Conservation (phyloP, 2,329 filamentous ascomycete species). For the Sclerotiophoma versabilis region DNA sequence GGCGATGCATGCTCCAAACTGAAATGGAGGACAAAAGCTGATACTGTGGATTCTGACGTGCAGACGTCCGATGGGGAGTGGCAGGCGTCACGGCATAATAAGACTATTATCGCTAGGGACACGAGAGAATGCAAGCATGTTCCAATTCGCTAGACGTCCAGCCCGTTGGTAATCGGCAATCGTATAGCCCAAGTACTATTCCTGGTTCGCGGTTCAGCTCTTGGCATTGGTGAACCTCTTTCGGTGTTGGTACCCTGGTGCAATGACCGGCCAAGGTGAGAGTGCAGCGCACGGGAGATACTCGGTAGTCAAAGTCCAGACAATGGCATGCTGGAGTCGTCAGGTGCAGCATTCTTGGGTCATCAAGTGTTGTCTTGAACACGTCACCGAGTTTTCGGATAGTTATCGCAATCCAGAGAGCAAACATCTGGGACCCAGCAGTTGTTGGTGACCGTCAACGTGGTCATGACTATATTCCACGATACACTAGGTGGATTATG, state of each 20-base stretch:
- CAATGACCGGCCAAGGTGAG: not conserved
- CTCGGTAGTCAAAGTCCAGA: not conserved
- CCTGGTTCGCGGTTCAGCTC: not conserved
- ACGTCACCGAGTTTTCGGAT: not conserved
- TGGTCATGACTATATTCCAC: not conserved
- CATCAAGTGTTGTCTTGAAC: not conserved
- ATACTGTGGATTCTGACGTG: not conserved
- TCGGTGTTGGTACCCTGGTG: not conserved
- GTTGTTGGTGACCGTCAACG: not conserved
- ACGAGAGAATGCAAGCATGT: not conserved
- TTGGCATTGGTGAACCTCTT: not conserved
- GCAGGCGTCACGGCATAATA: not conserved
- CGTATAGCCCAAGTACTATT: not conserved
- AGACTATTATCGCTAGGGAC: not conserved
- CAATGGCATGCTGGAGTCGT: not conserved
- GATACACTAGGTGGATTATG: not conserved
- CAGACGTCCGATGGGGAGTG: not conserved
- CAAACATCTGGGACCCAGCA: not conserved
- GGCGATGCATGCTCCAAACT: not conserved
- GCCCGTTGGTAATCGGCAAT: not conserved
- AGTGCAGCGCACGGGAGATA: not conserved
- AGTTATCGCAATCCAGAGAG: not conserved
- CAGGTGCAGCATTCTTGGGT: not conserved
- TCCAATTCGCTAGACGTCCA: not conserved
- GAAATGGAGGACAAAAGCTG: not conserved